Evolutionary conservation across 2,329 filamentous ascomycete species (phyloP).

Genomic region (Tolypocladium sp.): DNA sequence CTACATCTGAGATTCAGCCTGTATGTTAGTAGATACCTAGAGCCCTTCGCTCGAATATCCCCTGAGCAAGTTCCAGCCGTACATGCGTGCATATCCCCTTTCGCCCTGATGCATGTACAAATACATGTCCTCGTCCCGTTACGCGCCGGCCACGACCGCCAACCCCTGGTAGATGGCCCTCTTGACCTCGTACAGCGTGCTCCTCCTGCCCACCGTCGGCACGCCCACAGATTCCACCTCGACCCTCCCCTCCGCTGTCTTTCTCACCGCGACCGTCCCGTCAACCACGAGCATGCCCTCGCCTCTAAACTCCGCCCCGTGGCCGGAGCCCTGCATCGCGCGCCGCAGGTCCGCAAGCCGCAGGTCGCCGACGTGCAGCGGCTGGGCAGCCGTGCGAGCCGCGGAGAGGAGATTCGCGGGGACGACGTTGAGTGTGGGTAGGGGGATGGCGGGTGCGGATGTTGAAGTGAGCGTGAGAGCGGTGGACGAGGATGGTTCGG

Average conservation of each 20-base stretch:
- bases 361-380: conserved; percentile 89
- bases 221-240: conserved; percentile 72
- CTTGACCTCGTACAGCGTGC: conserved; percentile 80
- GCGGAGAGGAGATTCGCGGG: conserved; percentile 57
- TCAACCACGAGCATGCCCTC: conserved; percentile 90
- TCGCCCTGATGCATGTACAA: neutral
- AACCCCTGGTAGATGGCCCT: conserved; percentile 88
- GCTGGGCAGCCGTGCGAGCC: conserved; percentile 68
- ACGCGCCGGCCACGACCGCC: conserved; percentile 76
- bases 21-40: neutral
- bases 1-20: neutral
- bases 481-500: conserved; percentile 18
- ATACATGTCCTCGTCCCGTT: conserved; percentile 4
- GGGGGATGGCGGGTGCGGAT: conserved; percentile 14
- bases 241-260: conserved; percentile 77
- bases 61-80: neutral
- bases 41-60: neutral
- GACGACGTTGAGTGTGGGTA: conserved; percentile 45
- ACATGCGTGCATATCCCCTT: neutral
- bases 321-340: conserved; percentile 71
- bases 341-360: conserved; percentile 80
- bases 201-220: conserved; percentile 28
- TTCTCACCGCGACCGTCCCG: conserved; percentile 77
- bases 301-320: conserved; percentile 85
- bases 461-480: conserved; percentile 1